phyloP scores from a whole-genome alignment of 768 basidiomycete species.

The Amyloporia xantha region DNA sequence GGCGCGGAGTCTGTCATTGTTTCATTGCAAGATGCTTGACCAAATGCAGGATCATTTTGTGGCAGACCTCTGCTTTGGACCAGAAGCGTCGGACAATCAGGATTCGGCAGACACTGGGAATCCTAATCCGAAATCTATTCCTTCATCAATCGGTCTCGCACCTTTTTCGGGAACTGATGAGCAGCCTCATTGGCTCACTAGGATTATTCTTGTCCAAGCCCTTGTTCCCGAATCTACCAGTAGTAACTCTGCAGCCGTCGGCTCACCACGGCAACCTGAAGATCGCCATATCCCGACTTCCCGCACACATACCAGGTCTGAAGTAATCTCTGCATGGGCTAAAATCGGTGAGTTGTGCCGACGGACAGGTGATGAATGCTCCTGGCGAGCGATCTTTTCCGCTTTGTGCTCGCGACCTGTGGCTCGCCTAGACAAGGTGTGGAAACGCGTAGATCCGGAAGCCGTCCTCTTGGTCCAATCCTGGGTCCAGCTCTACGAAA shows the following conservation, averaged over 20 bases:
- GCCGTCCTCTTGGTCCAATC: slow-evolving; percentile 53
- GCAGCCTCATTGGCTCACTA: slow-evolving; percentile 77
- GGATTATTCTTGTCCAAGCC: slow-evolving; percentile 62
- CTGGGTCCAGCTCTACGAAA: slow-evolving; percentile 49
- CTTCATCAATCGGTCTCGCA: slow-evolving; percentile 8
- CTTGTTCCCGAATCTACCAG: slow-evolving; percentile 51
- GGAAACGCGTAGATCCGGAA: slow-evolving; percentile 65
- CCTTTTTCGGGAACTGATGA: slow-evolving; percentile 64
- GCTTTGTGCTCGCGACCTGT: slow-evolving; percentile 71
- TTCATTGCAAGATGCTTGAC: slow-evolving; percentile 45
- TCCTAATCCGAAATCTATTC: not conserved
- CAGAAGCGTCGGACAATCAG: slow-evolving; percentile 18
- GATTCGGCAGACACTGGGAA: not conserved
- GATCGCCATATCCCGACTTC: slow-evolving; percentile 32
- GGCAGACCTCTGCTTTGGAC: slow-evolving; percentile 35
- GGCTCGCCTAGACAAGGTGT: slow-evolving; percentile 70
- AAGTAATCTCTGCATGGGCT: slow-evolving; percentile 68
- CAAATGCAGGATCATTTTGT: slow-evolving; percentile 48
- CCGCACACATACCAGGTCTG: slow-evolving; percentile 65
- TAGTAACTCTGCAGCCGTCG: slow-evolving; percentile 22
- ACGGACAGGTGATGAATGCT: slow-evolving; percentile 67
- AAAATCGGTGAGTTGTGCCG: slow-evolving; percentile 69
- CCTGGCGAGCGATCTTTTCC: slow-evolving; percentile 68
- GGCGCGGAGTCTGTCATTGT: slow-evolving; percentile 55
- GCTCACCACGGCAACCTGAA: slow-evolving; percentile 26